Evolutionary conservation across 2,329 filamentous ascomycete species (phyloP), one percentile per base, ranked within the genome.

Genomic region (Clarireedia monteithiana): DNA sequence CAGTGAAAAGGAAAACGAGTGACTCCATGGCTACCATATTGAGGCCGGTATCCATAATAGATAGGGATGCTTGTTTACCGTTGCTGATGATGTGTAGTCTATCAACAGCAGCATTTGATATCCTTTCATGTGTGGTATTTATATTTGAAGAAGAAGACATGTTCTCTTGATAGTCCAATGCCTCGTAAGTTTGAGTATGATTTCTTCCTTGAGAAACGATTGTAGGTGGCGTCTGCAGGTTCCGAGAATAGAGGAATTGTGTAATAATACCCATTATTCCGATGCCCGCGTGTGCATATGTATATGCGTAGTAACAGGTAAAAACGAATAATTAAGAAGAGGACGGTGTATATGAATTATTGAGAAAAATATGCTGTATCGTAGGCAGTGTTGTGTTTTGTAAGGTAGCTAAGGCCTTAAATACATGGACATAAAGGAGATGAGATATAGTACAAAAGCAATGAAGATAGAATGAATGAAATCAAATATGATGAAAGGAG

Each of bases 21-120:
- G 47, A 50, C 34, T 55, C 53, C 14, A 45, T 24, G 27, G 46
- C 27, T 44, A 55, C 23, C 47, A 55, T 55, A 27, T 50, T 50
- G 39, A 30, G 23, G 15, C 47, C 51, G 51, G 17, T 55, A 23
- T 50, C 34, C 34, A 17, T 36, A 34, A 14, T 34, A 34, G 30
- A 14, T 34, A 34, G 10, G 30, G 30, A 34, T 34, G 30, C 30
- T 34, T 34, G 30, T 34, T 12, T 34, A 12, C 30, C 9, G 10
- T 1, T 34, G 30, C 14, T 34, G 30, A 34, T 34, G 30, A 34
- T 34, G 30, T 34, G 30, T 34, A 34, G 12, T 34, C 30, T 3
- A 12, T 34, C 30, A 34, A 34, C 30, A 34, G 10, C 30, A 42
- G 39, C 17, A 42, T 42, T 14, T 20, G 14, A 20, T 42, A 20